Evolutionary conservation across 2,329 filamentous ascomycete genomes (phyloP).

Genomic region (Pseudogymnoascus sp.): DNA sequence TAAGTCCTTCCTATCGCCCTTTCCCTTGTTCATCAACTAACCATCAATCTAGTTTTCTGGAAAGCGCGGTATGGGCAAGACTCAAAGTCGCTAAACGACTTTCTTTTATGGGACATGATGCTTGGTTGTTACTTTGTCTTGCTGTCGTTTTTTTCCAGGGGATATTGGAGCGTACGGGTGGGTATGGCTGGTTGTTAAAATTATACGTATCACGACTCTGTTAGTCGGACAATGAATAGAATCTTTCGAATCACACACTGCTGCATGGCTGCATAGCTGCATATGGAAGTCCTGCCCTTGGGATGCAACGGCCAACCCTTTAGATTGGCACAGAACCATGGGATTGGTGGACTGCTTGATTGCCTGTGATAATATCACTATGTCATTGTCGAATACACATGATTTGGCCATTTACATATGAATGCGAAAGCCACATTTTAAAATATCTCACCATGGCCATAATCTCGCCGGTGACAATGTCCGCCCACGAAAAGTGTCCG

Average conservation of each 20-base stretch:
- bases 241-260: neutral
- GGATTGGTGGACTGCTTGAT: slow-evolving; percentile 6
- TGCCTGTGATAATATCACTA: slow-evolving; percentile 4
- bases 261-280: neutral
- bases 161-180: neutral
- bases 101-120: slow-evolving; percentile 8
- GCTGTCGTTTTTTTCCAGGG: slow-evolving; percentile 9
- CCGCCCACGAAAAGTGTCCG: neutral
- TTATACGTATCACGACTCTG: slow-evolving; percentile 7
- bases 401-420: slow-evolving; percentile 1
- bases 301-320: neutral
- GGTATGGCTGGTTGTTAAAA: slow-evolving; percentile 9
- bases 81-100: slow-evolving; percentile 52
- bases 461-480: neutral
- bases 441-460: neutral
- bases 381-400: neutral
- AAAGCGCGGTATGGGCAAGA: slow-evolving; percentile 92
- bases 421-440: neutral
- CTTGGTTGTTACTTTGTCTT: slow-evolving; percentile 7
- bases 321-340: neutral
- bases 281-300: neutral
- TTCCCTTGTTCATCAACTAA: slow-evolving; percentile 26
- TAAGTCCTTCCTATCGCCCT: slow-evolving; percentile 40
- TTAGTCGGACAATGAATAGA: slow-evolving; percentile 9
- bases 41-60: slow-evolving; percentile 57